phyloP scores from a whole-genome alignment of 225 moss, liverwort and hornwort species.

The Polytrichum commune region DNA sequence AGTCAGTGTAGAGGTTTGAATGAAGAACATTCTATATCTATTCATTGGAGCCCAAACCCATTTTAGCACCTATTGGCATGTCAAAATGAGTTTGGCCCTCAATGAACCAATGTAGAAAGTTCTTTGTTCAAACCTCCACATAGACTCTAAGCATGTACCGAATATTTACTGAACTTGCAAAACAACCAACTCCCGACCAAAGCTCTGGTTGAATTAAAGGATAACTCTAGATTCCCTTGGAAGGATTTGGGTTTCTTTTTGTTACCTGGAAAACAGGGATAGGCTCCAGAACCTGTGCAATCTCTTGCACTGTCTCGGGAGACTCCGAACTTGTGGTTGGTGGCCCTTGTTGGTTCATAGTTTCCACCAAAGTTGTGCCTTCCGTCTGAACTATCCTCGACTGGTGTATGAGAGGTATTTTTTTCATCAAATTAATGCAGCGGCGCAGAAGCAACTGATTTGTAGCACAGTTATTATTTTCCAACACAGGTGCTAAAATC shows the following conservation, averaged over 20 bases:
- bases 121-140: too few species aligned
- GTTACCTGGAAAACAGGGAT: slow-evolving; percentile 17
- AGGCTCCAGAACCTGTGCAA: slow-evolving; percentile 7
- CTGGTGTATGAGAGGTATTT: slow-evolving; percentile 9
- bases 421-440: slow-evolving; percentile 32
- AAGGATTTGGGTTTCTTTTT: background rate
- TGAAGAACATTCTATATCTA: too few species aligned
- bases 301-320: slow-evolving; percentile 6
- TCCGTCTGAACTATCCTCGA: background rate
- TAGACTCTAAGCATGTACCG: too few species aligned
- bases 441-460: slow-evolving; percentile 49
- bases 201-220: too few species aligned
- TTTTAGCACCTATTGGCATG: too few species aligned
- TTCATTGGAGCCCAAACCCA: too few species aligned
- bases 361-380: background rate
- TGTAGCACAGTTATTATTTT: slow-evolving; percentile 2
- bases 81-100: too few species aligned
- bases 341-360: slow-evolving; percentile 1
- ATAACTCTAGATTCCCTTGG: too few species aligned
- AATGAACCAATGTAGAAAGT: too few species aligned
- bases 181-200: too few species aligned
- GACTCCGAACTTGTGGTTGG: slow-evolving; percentile 11
- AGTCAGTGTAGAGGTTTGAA: too few species aligned
- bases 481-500: background rate
- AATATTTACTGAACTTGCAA: too few species aligned